Evolutionary conservation across 306 rosid genomes (phyloP), one percentile per base, ranked within the genome.

Genomic region (Medicago arabica): DNA sequence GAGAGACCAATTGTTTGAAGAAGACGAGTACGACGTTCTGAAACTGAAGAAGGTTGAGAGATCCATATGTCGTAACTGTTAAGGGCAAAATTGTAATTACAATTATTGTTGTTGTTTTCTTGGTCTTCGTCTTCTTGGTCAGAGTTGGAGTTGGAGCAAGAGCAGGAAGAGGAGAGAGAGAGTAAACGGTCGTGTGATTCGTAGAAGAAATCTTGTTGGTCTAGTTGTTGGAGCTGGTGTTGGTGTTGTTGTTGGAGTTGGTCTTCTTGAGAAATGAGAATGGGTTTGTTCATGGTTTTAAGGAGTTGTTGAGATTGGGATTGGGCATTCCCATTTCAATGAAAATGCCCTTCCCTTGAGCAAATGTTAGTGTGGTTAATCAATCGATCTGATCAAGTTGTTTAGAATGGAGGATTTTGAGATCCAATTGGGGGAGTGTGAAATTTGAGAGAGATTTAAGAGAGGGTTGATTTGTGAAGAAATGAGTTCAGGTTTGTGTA

Each of bases 21-120:
- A 13, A 95, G 96, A 7, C 89, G 86, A 2, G 70, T 58, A 12
- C 99, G 96, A 71, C 99, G 99, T 75, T 95, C 99, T 17, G 91
- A 88, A 38, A 95, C 88, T 40, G 99, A 92, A 40, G 92, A 86
- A 1, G 98, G 97, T 74, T 92, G 92, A 78, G 97, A 89, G 96
- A 89, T 90, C 99, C 99, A 95, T 18, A 95, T 64, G 36, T 92
- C 98, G 84, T 92, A 95, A 59, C 88, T 83, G 86, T 59, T 71
- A 11, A 81, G 81, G 19, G 63, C 77, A 17, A 84, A 81, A 67
- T 64, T 75, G 80, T 49, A 46, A 54, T 57, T 78, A 21, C 10
- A 54, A 14, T 77, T 82, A 64, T 81, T 15, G 10, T 39, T 4
- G 38, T 4, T 12, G 13, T 18, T 2, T 16, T 55, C 15, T 4